Conservation (phyloP, 352 stramenopile genomes). For the Elongisporangium undulatum region DNA sequence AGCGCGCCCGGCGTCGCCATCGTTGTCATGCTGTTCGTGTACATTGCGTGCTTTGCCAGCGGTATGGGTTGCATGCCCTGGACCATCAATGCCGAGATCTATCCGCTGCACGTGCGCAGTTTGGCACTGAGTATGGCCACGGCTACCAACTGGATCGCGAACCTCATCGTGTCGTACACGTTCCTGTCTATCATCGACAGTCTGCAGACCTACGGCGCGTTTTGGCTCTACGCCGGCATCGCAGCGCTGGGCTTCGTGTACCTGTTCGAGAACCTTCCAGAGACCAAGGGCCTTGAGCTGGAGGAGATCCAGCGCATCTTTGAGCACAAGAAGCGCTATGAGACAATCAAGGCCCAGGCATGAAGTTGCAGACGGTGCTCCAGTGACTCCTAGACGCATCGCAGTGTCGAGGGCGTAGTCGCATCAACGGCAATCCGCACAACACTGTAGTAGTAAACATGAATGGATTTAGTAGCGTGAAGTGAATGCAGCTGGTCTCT, state of each 20-base stretch:
- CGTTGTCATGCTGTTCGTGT: conserved; percentile 62
- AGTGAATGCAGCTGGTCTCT: too few relatives aligned
- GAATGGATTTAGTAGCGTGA: too few relatives aligned
- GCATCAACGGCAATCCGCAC: too few relatives aligned
- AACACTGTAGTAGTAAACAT: too few relatives aligned
- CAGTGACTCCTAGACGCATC: too few relatives aligned
- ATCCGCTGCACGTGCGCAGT: conserved; percentile 83
- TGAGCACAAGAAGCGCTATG: conserved; percentile 27
- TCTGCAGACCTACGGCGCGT: conserved; percentile 63
- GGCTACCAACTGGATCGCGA: conserved; percentile 91
- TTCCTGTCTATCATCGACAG: conserved; percentile 88
- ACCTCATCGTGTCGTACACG: conserved; percentile 91
- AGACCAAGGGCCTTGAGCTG: conserved; percentile 91
- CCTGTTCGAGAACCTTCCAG: conserved; percentile 79
- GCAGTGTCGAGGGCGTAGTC: too few relatives aligned
- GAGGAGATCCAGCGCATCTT: conserved; percentile 93
- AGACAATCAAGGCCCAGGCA: conserved; percentile 15
- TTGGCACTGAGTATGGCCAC: conserved; percentile 88
- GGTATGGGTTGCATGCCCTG: conserved; percentile 90
- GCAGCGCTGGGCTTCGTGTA: conserved; percentile 68
- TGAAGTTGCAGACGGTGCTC: too few relatives aligned
- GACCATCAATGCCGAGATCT: conserved; percentile 96
- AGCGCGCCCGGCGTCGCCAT: conserved; percentile 40
- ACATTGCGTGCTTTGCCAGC: conserved; percentile 70
- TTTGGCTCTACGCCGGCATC: conserved; percentile 90